A percentile compares a stretch with the other conserved stretches of the same genome.
Conservation (phyloP, 2,329 filamentous ascomycete species). For the Dryadomyces quercus-mongolicae region DNA sequence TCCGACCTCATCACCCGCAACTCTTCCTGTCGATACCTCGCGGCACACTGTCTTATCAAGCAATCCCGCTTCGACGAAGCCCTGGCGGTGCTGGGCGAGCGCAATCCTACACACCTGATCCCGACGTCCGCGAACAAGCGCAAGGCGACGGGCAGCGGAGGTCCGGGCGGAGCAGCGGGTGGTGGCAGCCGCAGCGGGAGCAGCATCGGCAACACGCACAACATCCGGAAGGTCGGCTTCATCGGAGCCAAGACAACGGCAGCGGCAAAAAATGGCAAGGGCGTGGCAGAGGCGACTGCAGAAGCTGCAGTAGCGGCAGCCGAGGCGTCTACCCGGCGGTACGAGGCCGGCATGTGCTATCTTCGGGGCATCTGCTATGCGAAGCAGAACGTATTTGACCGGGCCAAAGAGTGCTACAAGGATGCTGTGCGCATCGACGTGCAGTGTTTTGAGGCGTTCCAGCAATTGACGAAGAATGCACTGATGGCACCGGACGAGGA, state of each 20-base stretch:
- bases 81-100: constrained; percentile 73
- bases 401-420: constrained; percentile 97
- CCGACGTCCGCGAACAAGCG: constrained; percentile 49
- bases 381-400: constrained; percentile 93
- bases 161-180: neutral
- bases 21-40: constrained; percentile 81
- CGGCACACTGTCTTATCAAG: constrained; percentile 88
- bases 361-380: constrained; percentile 87
- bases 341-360: constrained; percentile 96
- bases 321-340: constrained; percentile 51
- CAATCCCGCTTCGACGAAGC: constrained; percentile 86
- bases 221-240: constrained; percentile 11
- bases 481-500: constrained; percentile 84
- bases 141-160: constrained; percentile 36
- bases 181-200: neutral
- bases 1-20: constrained; percentile 73
- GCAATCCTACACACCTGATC: constrained; percentile 85
- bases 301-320: constrained; percentile 7
- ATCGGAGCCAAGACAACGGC: constrained; percentile 44
- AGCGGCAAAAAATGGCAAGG: constrained; percentile 1
- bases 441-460: constrained; percentile 96
- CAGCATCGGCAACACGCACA: neutral
- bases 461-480: constrained; percentile 94
- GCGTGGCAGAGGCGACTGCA: neutral
- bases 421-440: constrained; percentile 94